phyloP scores from a whole-genome alignment of 2,329 filamentous ascomycete genomes.

The Zasmidium citrigriseum region DNA sequence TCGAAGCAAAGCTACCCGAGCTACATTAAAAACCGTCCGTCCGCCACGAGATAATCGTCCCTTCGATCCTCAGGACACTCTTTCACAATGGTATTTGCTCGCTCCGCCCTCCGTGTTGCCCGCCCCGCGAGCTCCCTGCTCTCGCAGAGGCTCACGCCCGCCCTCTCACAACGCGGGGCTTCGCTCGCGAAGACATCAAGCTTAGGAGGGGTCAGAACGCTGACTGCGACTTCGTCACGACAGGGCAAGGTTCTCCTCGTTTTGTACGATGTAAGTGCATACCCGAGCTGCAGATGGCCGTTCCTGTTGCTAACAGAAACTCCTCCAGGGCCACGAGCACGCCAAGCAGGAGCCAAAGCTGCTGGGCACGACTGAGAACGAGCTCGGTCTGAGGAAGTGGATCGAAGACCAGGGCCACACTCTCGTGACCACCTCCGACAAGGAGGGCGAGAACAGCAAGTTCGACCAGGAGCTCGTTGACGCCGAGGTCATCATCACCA shows the following conservation, averaged over 20 bases:
- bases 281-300: neutral
- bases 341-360: conserved; percentile 85
- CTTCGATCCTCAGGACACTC: neutral
- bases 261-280: conserved; percentile 76
- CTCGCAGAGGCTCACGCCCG: conserved; percentile 41
- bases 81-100: conserved; percentile 61
- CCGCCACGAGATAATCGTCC: neutral
- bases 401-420: conserved; percentile 96
- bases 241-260: conserved; percentile 96
- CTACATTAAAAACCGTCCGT: conserved; percentile 6
- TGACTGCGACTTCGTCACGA: conserved; percentile 65
- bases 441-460: conserved; percentile 88
- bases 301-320: neutral
- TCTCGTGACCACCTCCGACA: conserved; percentile 94
- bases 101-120: conserved; percentile 60
- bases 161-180: conserved; percentile 40
- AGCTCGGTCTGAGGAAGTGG: conserved; percentile 96
- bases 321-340: conserved; percentile 69
- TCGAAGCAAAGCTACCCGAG: conserved; percentile 10
- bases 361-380: conserved; percentile 95
- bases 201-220: conserved; percentile 58
- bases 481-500: conserved; percentile 98
- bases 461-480: conserved; percentile 97
- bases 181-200: conserved; percentile 43
- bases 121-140: conserved; percentile 57